Evolutionary conservation across 345 rosid species (phyloP), one percentile per base, ranked within the genome.

Genomic region (Xanthoceras sorbifolium): DNA sequence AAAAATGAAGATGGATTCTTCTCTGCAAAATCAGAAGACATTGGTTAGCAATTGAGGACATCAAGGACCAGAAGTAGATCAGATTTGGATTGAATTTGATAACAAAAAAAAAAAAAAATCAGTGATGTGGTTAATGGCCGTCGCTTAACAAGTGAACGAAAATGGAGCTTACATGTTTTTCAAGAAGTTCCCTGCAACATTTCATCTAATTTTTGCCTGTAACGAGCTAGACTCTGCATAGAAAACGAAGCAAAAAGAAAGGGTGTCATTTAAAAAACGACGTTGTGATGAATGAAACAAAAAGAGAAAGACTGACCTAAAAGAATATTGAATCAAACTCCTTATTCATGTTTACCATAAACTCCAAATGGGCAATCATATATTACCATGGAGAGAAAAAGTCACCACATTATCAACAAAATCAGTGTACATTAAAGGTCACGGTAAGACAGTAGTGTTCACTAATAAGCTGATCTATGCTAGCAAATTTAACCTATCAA

Each of bases 151-250:
- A 15, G n/a, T 23, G 31, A 67, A 22, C 25, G 1, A 67, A 11
- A 40, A 23, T 23, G 17, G 26, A 17, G 40, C 68, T 44, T 38
- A 67, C 73, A 38, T 31, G 12, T 31, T 31, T 32, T n/a, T 67
- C 25, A 5, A 59, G n/a, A 36, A 3, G 54, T 57, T 72, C 17
- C 59, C 34, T 52, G 63, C 18, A 52, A 34, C 64, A 50, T 75
- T 18, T 34, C 71, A 46, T 75, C 78, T 65, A 75, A 18, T 52
- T 75, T 66, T 66, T 75, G 72, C 64, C 65, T 75, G 59, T 75
- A 75, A 36, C n/a, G 72, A 64, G 78, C 78, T 66, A 75, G 57
- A 66, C 72, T 15, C 78, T 75, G 64, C 69, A 62, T 70, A 46
- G 34, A 38, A 31, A 60, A 76, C 22, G 62, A 57, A 57, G 62